These are phyloP conservation scores for Coelastrella sp. DNA, from an alignment of 139 green algal species.

Conservation along the genomic window DNA sequence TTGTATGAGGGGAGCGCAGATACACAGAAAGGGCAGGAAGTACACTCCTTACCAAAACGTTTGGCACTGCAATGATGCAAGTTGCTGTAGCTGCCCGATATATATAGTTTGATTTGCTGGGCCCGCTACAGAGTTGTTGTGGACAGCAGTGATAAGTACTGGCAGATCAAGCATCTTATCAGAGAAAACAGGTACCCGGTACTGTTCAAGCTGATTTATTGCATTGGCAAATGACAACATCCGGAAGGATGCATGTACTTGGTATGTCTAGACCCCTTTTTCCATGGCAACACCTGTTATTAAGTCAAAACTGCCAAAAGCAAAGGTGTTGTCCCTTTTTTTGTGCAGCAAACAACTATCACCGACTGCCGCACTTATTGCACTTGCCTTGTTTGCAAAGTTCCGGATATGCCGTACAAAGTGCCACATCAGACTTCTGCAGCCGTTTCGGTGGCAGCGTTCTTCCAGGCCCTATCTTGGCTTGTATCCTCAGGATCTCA, in stretches of 20 bases:
- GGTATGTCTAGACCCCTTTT: too few species aligned
- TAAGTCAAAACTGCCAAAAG: background rate
- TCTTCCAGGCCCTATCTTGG: background rate
- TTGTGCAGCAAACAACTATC: background rate
- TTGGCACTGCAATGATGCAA: too few species aligned
- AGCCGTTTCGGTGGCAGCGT: background rate
- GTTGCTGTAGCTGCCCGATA: too few species aligned
- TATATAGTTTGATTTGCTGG: too few species aligned
- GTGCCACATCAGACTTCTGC: background rate
- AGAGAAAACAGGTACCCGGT: background rate
- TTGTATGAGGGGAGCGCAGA: background rate
- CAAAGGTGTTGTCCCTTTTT: background rate
- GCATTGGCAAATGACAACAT: background rate
- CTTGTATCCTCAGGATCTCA: constrained; percentile 44
- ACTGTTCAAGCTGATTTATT: background rate
- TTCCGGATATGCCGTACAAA: constrained; percentile 12
- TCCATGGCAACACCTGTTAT: background rate
- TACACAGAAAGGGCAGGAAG: background rate
- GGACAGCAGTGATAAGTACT: too few species aligned
- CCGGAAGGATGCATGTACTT: background rate
- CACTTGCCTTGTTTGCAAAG: constrained; percentile 12
- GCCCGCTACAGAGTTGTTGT: too few species aligned
- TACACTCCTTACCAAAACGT: background rate
- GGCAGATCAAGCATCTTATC: too few species aligned
- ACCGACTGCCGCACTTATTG: background rate